Evolutionary conservation across 106 monocot genomes (phyloP), one percentile per base, ranked within the genome.

Genomic region (Phalaenopsis equestris): DNA sequence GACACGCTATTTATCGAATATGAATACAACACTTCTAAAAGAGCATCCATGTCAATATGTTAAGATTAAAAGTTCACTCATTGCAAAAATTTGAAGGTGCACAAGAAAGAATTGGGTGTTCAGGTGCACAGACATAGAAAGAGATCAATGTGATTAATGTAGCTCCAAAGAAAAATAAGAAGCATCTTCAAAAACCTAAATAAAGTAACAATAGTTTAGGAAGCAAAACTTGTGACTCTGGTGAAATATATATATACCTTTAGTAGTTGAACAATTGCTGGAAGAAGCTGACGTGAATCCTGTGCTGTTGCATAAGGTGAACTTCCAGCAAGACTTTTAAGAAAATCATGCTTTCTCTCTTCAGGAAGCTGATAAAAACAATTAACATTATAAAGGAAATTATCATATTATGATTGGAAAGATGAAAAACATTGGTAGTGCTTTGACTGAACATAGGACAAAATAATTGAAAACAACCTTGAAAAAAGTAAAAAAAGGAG

Each of bases 201-300:
- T 23, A 6, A 10, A 21, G 8, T 65, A 65, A 65, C 21, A 5
- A 65, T 23, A 65, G 6, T 2, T n/a, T 9, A 65, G 21, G 21
- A 6, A 65, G 64, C 1, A 24, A 65, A 2, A 65, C 43, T 45
- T 45, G 12, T 12, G 52, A 12, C 52, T 52, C 11, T 70, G 3
- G 39, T 70, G 70, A 70, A 36, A 38, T 38, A 38, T 70, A 52
- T 4, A 85, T 37, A 24, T 85, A 99, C 99, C 93, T 90, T 99
- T 67, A 99, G 80, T 73, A 99, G 80, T 57, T 90, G 88, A 80
- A 99, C 91, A 72, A 99, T 78, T 67, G 91, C 84, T n/a, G 95
- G 95, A 87, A 99, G 99, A 81, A 95, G 91, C 79, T 93, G 99
- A 1, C 99, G 95, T 78, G 99, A 91, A 91, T 99, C 95, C 55